A percentile compares a stretch with the other conserved stretches of the same genome.
phyloP scores from a whole-genome alignment of 73 alveolate species.

The Symbiodinium natans region DNA sequence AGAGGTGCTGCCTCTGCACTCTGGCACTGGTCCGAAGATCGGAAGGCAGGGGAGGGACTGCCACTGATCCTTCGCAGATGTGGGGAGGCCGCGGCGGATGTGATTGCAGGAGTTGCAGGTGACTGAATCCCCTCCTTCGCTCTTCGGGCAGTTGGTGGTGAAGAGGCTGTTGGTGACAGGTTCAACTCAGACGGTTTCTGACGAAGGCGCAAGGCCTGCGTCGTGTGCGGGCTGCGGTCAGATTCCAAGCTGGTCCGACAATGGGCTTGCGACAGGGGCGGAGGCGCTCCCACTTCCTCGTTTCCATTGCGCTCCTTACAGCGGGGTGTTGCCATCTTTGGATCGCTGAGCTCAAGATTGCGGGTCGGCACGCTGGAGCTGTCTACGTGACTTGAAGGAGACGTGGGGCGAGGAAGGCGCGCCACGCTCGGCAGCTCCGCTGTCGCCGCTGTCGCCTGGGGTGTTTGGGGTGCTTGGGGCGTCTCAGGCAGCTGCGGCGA shows the following conservation, averaged over 20 bases:
- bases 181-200: neutral
- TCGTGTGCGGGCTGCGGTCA: neutral
- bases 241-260: neutral
- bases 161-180: constrained; percentile 5
- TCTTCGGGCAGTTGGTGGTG: neutral
- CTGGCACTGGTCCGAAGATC: neutral
- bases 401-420: neutral
- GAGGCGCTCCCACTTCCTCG: neutral
- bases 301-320: neutral
- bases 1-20: neutral
- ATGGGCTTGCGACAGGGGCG: neutral
- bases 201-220: neutral
- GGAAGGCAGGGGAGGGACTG: neutral
- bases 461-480: neutral
- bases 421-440: neutral
- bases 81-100: neutral
- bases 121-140: too few species aligned
- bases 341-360: neutral
- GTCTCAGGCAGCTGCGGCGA: too few species aligned
- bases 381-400: neutral
- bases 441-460: neutral
- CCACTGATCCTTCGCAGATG: neutral
- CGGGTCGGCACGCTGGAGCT: neutral
- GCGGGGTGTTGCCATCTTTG: neutral
- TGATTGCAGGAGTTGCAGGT: neutral